Evolutionary conservation across 345 rosid genomes (phyloP).

Genomic region (Linum usitatissimum): DNA sequence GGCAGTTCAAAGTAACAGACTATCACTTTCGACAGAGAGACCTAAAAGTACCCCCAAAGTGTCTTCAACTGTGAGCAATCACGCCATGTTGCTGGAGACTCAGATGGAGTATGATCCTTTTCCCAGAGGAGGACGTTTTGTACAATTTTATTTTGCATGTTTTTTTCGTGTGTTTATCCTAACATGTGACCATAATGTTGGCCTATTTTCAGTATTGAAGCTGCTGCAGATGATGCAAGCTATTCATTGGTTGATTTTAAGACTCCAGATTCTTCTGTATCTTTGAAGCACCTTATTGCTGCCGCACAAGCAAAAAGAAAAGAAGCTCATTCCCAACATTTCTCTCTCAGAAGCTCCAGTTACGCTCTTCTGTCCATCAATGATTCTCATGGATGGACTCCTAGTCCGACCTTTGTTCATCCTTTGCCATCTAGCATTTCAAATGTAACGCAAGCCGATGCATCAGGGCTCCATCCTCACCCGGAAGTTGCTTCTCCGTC

Average conservation of each 20-base stretch:
- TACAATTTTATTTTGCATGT: slow-evolving; percentile 2
- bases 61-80: slow-evolving; percentile 25
- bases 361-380: slow-evolving; percentile 20
- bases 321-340: slow-evolving; percentile 54
- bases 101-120: slow-evolving; percentile 25
- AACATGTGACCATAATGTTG: background rate
- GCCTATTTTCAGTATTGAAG: slow-evolving; percentile 32
- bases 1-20: slow-evolving; percentile 33
- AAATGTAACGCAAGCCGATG: slow-evolving; percentile 31
- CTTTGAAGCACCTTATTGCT: slow-evolving; percentile 87
- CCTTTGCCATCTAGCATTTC: slow-evolving; percentile 32
- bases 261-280: slow-evolving; percentile 46
- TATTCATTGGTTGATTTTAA: slow-evolving; percentile 31
- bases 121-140: background rate
- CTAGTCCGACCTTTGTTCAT: slow-evolving; percentile 41
- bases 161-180: slow-evolving; percentile 2
- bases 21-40: slow-evolving; percentile 39
- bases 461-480: slow-evolving; percentile 30
- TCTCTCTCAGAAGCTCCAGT: slow-evolving; percentile 34
- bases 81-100: slow-evolving; percentile 26
- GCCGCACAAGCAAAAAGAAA: slow-evolving; percentile 89
- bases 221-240: slow-evolving; percentile 30
- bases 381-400: slow-evolving; percentile 39
- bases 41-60: slow-evolving; percentile 39
- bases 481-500: slow-evolving; percentile 33